These are phyloP conservation scores for Dysphania ambrosioides DNA, from an alignment of 148 eudicot species.

Conservation along the genomic window DNA sequence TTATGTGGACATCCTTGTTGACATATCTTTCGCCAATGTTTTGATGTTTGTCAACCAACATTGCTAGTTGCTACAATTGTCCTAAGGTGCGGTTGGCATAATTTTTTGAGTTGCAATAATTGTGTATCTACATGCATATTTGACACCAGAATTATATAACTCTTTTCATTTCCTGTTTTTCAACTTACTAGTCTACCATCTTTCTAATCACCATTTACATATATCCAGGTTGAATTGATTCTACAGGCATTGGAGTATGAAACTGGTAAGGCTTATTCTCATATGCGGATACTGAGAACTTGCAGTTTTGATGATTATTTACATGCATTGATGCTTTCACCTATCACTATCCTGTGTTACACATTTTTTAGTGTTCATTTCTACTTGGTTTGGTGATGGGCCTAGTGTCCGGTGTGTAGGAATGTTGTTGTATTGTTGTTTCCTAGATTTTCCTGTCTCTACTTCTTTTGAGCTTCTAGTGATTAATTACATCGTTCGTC, in stretches of 20 bases:
- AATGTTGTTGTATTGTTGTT: neutral
- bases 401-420: neutral
- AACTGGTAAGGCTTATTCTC: slow-evolving; percentile 49
- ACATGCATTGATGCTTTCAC: neutral
- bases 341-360: neutral
- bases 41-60: neutral
- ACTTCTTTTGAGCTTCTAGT: neutral
- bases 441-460: neutral
- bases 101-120: neutral
- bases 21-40: neutral
- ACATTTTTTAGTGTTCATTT: neutral
- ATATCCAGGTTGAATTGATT: slow-evolving; percentile 92
- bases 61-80: neutral
- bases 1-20: neutral
- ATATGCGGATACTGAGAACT: neutral
- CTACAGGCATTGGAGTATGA: slow-evolving; percentile 97
- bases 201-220: slow-evolving; percentile 16
- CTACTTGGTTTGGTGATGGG: slow-evolving; percentile 1
- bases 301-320: neutral
- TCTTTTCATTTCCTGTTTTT: neutral
- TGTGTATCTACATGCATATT: neutral
- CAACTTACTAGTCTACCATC: neutral
- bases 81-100: neutral
- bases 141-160: neutral
- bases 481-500: neutral